Evolutionary conservation across 495 filamentous ascomycete species (phyloP), one percentile per base, ranked within the genome.

Genomic region (Endocarpon pusillum): DNA sequence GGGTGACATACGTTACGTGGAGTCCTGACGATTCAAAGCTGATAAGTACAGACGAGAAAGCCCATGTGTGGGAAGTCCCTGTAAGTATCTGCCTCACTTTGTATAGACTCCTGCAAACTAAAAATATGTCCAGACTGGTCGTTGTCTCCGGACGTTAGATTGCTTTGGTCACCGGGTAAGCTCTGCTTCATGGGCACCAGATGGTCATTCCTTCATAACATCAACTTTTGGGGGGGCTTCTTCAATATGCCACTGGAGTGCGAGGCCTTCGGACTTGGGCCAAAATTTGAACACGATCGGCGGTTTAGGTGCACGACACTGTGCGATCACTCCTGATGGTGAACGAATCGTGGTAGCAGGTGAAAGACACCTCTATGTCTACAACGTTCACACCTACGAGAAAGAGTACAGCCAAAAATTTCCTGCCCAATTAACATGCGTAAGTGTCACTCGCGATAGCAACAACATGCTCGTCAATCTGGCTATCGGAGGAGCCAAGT

Each of bases 1-100:
- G 74, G 5, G 73, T 94, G 22, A 69, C 74, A 26, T 78, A 84
- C 42, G 53, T 89, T 3, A 62, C 79, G 3, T 99, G 89, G 89
- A 92, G 83, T 53, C 86, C 85, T 4, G 84, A 96, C 58, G 81
- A 91, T 51, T 64, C 67, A 1, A 81, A 78, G 47, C 57, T 99
- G 2, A 73, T 94, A 21, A 85, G 74, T 12, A 64, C 70, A 45
- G 82, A 91, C 47, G 67, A 61, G 10, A 70, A 65, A 37, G 84
- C 82, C 4, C 69, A 73, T 38, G 53, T 94, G 38, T 96, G 82
- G 82, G 73, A 83, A 53, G 61, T 68, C 7, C 64, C 69, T 45
- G 84, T 91, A 62, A 61, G n/a, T n/a, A n/a, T n/a, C n/a, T n/a
- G n/a, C n/a, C n/a, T n/a, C n/a, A n/a, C n/a, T n/a, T n/a, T n/a